Evolutionary conservation across 805 yeast species (phyloP).

Genomic region (Candida andamanensis): DNA sequence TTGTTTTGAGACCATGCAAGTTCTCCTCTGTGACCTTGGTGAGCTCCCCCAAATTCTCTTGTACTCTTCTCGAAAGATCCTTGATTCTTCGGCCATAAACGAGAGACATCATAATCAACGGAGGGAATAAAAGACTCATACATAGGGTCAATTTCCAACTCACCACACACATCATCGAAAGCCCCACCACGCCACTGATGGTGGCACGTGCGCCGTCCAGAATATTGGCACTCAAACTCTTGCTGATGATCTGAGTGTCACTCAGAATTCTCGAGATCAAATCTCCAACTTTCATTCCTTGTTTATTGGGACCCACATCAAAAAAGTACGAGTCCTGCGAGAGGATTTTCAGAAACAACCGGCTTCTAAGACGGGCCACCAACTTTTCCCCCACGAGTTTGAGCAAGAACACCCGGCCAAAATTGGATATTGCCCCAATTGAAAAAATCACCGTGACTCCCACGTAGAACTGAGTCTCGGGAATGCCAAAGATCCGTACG

Average conservation of each 20-base stretch:
- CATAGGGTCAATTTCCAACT: slow-evolving; percentile 78
- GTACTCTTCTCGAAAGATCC: slow-evolving; percentile 66
- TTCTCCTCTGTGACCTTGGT: slow-evolving; percentile 93
- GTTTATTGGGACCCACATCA: slow-evolving; percentile 59
- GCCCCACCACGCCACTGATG: slow-evolving; percentile 79
- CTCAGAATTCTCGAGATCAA: slow-evolving; percentile 81
- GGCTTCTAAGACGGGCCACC: slow-evolving; percentile 76
- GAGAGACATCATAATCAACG: slow-evolving; percentile 71
- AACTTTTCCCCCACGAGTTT: slow-evolving; percentile 81
- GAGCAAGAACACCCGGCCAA: slow-evolving; percentile 71
- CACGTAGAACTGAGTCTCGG: slow-evolving; percentile 58
- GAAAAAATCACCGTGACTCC: slow-evolving; percentile 59
- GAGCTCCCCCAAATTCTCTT: slow-evolving; percentile 76
- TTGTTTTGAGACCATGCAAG: slow-evolving; percentile 75
- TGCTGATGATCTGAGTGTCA: slow-evolving; percentile 84
- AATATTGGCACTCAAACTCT: slow-evolving; percentile 80
- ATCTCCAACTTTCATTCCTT: slow-evolving; percentile 74
- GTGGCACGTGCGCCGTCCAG: slow-evolving; percentile 88
- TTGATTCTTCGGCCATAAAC: slow-evolving; percentile 80
- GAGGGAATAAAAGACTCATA: slow-evolving; percentile 79
- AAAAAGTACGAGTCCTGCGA: slow-evolving; percentile 86
- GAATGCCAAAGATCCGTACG: slow-evolving; percentile 44
- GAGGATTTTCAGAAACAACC: slow-evolving; percentile 69
- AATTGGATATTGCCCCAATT: slow-evolving; percentile 73
- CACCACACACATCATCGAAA: slow-evolving; percentile 87